phyloP scores from a whole-genome alignment of 2,329 filamentous ascomycete species.

The Drechslerella dactyloides region DNA sequence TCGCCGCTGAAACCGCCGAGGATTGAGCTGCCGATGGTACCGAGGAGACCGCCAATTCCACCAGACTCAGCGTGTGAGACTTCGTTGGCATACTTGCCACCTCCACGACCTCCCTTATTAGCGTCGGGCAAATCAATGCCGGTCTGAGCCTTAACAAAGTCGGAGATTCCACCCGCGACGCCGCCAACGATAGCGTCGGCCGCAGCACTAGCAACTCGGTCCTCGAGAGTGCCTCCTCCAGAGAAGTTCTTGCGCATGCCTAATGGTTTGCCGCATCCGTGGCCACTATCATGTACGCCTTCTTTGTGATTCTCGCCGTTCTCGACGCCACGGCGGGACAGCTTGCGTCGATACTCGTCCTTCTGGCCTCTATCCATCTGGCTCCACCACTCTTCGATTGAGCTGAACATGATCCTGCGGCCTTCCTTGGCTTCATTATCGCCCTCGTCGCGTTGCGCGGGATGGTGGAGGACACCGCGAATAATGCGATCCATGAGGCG shows the following conservation, averaged over 20 bases:
- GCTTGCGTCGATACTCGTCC: slow-evolving; percentile 72
- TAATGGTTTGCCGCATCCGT: slow-evolving; percentile 81
- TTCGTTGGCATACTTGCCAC: slow-evolving; percentile 60
- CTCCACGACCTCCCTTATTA: slow-evolving; percentile 50
- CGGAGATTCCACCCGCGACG: slow-evolving; percentile 56
- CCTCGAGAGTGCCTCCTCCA: slow-evolving; percentile 66
- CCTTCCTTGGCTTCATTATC: slow-evolving; percentile 75
- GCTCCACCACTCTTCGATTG: slow-evolving; percentile 82
- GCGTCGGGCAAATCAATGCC: slow-evolving; percentile 50
- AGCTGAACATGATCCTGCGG: slow-evolving; percentile 76
- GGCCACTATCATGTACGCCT: slow-evolving; percentile 80
- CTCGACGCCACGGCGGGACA: slow-evolving; percentile 78
- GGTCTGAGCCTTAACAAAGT: slow-evolving; percentile 56
- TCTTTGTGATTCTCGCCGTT: slow-evolving; percentile 84
- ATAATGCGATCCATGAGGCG: slow-evolving; percentile 77
- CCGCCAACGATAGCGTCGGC: slow-evolving; percentile 56
- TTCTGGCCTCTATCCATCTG: slow-evolving; percentile 68
- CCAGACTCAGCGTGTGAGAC: slow-evolving; percentile 63
- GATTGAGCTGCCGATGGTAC: slow-evolving; percentile 70
- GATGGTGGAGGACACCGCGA: slow-evolving; percentile 83
- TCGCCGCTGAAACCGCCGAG: slow-evolving; percentile 67
- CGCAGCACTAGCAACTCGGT: slow-evolving; percentile 65
- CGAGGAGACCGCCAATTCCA: slow-evolving; percentile 73
- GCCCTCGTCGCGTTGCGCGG: slow-evolving; percentile 74
- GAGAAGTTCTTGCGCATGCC: slow-evolving; percentile 66